Percentiles rank a stretch among this genome's conserved stretches.
Evolutionary conservation across 2,329 filamentous ascomycete species (phyloP).

Genomic region (Chrysoporthe austroafricana): DNA sequence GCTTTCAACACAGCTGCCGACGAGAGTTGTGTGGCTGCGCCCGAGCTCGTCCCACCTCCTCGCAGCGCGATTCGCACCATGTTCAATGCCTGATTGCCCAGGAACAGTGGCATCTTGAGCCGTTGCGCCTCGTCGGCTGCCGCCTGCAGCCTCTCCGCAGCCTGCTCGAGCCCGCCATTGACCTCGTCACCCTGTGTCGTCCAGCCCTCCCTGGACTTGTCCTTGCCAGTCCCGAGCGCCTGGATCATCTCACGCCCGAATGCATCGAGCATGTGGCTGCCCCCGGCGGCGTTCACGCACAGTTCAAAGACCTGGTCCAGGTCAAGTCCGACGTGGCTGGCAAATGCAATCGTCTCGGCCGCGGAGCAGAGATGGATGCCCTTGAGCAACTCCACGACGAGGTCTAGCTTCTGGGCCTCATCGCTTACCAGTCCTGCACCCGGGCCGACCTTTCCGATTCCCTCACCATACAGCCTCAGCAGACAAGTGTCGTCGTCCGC

Average conservation of each 20-base stretch:
- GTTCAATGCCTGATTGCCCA: constrained; percentile 46
- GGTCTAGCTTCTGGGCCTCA: constrained; percentile 42
- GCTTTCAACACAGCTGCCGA: constrained; percentile 22
- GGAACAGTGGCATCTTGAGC: constrained; percentile 45
- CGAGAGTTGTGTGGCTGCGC: background rate
- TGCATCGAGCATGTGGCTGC: constrained; percentile 43
- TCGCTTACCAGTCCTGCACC: constrained; percentile 35
- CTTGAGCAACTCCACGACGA: constrained; percentile 46
- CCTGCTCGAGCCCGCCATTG: constrained; percentile 32
- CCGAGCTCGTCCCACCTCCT: background rate
- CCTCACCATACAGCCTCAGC: constrained; percentile 47
- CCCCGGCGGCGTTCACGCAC: constrained; percentile 51
- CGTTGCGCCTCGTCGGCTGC: constrained; percentile 48
- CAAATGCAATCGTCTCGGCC: constrained; percentile 49
- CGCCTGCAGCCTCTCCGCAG: constrained; percentile 40
- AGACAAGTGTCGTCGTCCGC: constrained; percentile 50
- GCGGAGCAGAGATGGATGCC: constrained; percentile 50
- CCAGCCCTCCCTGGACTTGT: constrained; percentile 32
- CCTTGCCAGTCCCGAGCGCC: constrained; percentile 37
- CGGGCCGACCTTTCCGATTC: constrained; percentile 39
- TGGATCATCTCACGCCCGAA: constrained; percentile 45
- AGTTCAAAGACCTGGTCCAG: constrained; percentile 50
- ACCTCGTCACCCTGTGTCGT: constrained; percentile 4
- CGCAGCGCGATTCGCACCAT: constrained; percentile 35
- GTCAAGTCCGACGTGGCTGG: constrained; percentile 45